Evolutionary conservation across 495 filamentous ascomycete genomes (phyloP).

Genomic region (Terfezia boudieri): DNA sequence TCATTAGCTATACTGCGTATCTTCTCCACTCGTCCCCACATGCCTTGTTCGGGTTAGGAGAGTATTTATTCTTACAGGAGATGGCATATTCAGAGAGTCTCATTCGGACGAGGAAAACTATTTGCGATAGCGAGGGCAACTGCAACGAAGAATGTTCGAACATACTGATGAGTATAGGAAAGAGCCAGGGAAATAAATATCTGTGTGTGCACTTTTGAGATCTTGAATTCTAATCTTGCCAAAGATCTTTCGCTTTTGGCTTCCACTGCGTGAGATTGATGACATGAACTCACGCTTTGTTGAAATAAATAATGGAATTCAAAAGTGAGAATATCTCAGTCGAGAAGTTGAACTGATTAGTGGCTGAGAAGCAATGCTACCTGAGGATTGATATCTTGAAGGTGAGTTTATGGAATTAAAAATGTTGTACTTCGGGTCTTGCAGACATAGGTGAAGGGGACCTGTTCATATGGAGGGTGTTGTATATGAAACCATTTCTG

Average conservation of each 20-base stretch:
- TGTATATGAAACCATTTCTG: no score
- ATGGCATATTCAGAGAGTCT: constrained; percentile 47
- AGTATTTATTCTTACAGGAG: no score
- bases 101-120: constrained; percentile 42
- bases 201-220: constrained; percentile 35
- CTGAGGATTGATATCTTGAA: no score
- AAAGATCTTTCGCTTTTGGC: background rate
- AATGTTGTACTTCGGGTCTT: no score
- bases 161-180: constrained; percentile 48
- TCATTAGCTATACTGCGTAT: no score
- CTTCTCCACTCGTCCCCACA: no score
- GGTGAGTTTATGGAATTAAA: no score
- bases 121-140: constrained; percentile 42
- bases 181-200: constrained; percentile 41
- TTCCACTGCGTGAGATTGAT: background rate
- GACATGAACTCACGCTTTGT: constrained; percentile 29
- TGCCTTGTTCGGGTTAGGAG: no score
- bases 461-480: no score
- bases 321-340: constrained; percentile 35
- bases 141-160: constrained; percentile 49
- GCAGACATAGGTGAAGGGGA: no score
- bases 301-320: constrained; percentile 26
- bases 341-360: constrained; percentile 23
- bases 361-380: no score
- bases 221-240: constrained; percentile 29